These are phyloP conservation scores for Pseudogymnoascus sp. DNA, from an alignment of 2,329 filamentous ascomycete species.

Conservation along the genomic window DNA sequence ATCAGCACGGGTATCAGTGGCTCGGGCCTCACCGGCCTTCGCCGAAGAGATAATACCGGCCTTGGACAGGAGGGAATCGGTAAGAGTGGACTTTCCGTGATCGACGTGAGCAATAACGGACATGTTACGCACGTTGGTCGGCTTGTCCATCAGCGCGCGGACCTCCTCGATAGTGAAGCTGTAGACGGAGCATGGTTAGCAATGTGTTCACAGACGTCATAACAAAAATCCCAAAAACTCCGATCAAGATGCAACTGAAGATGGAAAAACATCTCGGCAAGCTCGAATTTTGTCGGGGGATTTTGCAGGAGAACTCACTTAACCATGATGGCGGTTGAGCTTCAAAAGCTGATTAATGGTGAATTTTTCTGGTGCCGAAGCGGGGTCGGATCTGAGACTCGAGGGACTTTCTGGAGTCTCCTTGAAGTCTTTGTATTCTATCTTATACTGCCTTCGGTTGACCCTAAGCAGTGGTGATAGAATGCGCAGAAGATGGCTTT, in stretches of 20 bases:
- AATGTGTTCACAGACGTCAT: constrained; percentile 13
- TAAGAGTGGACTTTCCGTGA: constrained; percentile 99
- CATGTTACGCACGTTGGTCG: constrained; percentile 82
- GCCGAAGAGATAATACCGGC: constrained; percentile 98
- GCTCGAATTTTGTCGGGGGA: constrained; percentile 2
- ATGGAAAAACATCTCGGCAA: background rate
- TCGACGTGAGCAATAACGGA: constrained; percentile 99
- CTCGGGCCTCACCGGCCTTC: constrained; percentile 92
- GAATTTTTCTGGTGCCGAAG: constrained; percentile 22
- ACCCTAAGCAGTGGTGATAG: constrained; percentile 24
- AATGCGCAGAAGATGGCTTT: constrained; percentile 23
- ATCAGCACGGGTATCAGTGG: constrained; percentile 93
- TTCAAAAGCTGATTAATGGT: constrained; percentile 31
- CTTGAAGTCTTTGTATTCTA: constrained; percentile 19
- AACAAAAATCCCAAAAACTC: background rate
- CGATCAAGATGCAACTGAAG: background rate
- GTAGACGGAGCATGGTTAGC: constrained; percentile 43
- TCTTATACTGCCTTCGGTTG: constrained; percentile 23
- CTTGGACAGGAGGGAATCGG: constrained; percentile 98
- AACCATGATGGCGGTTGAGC: constrained; percentile 94
- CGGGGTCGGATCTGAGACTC: constrained; percentile 18
- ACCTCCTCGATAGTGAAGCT: constrained; percentile 99
- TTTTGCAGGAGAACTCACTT: constrained; percentile 64
- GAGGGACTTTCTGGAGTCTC: constrained; percentile 20
- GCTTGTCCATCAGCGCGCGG: constrained; percentile 70